These are phyloP conservation scores for Plectranthus barbatus DNA, from an alignment of 257 asterid species.

Conservation along the genomic window DNA sequence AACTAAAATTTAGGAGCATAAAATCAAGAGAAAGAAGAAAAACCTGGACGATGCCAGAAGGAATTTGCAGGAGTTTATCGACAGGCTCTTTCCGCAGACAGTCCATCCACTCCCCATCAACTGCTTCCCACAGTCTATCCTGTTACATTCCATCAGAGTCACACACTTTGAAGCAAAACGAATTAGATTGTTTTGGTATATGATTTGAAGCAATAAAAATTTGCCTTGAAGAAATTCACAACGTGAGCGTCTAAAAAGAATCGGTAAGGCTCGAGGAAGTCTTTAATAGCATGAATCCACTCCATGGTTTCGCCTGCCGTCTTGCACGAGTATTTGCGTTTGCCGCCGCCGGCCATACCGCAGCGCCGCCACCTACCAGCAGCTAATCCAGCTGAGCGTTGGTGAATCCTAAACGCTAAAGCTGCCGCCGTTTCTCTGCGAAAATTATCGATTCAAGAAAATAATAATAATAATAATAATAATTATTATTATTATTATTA, in stretches of 20 bases:
- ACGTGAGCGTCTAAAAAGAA: conserved; percentile 70
- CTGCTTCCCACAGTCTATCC: conserved; percentile 81
- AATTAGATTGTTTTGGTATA: neutral
- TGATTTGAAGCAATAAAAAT: neutral
- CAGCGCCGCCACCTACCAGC: neutral
- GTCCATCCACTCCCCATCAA: conserved; percentile 77
- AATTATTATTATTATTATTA: too few relatives aligned
- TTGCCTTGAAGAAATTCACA: conserved; percentile 70
- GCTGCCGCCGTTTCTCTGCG: neutral
- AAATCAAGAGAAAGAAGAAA: neutral
- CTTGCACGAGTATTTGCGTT: conserved; percentile 41
- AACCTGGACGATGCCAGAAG: conserved; percentile 51
- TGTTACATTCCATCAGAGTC: conserved; percentile 19
- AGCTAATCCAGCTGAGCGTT: neutral
- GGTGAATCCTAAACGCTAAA: neutral
- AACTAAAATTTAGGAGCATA: neutral
- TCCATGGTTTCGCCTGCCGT: conserved; percentile 56
- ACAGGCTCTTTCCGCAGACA: conserved; percentile 58
- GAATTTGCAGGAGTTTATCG: conserved; percentile 52
- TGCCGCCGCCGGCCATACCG: conserved; percentile 23
- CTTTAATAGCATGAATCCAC: conserved; percentile 67
- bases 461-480: too few relatives aligned
- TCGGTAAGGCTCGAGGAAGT: conserved; percentile 55
- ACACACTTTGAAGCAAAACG: neutral
- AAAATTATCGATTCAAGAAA: neutral